Evolutionary conservation across 106 monocot species (phyloP).

Genomic region (Dactylorhiza incarnata): DNA sequence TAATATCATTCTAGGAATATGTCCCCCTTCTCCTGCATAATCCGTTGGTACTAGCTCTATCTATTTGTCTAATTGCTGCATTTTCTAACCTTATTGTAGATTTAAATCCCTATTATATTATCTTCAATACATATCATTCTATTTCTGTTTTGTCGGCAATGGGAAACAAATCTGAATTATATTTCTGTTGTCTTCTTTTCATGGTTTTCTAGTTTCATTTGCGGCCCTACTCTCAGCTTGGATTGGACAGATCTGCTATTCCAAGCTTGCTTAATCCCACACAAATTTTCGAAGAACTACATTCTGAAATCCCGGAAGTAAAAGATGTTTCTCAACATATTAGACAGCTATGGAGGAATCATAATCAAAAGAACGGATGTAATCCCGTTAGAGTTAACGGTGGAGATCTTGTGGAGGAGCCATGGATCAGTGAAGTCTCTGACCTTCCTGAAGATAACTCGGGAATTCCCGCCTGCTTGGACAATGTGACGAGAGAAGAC

Average conservation of each 20-base stretch:
- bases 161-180: background rate
- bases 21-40: no score
- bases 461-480: slow-evolving; percentile 59
- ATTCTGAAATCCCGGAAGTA: slow-evolving; percentile 87
- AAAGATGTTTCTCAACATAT: slow-evolving; percentile 48
- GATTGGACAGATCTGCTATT: slow-evolving; percentile 64
- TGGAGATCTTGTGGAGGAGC: slow-evolving; percentile 58
- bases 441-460: slow-evolving; percentile 5
- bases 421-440: slow-evolving; percentile 51
- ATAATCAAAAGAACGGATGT: slow-evolving; percentile 14
- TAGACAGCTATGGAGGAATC: slow-evolving; percentile 37
- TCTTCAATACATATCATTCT: background rate
- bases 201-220: slow-evolving; percentile 66
- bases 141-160: background rate
- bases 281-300: slow-evolving; percentile 58
- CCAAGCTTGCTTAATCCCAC: slow-evolving; percentile 32
- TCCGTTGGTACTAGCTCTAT: no score
- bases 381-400: background rate
- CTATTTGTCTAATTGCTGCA: background rate
- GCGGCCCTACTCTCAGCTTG: slow-evolving; percentile 76
- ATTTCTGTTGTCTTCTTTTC: background rate
- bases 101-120: background rate
- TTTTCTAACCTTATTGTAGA: background rate
- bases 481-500: slow-evolving; percentile 80
- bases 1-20: no score